These are phyloP conservation scores for Anacardium occidentale DNA, from an alignment of 345 rosid species.

Conservation along the genomic window DNA sequence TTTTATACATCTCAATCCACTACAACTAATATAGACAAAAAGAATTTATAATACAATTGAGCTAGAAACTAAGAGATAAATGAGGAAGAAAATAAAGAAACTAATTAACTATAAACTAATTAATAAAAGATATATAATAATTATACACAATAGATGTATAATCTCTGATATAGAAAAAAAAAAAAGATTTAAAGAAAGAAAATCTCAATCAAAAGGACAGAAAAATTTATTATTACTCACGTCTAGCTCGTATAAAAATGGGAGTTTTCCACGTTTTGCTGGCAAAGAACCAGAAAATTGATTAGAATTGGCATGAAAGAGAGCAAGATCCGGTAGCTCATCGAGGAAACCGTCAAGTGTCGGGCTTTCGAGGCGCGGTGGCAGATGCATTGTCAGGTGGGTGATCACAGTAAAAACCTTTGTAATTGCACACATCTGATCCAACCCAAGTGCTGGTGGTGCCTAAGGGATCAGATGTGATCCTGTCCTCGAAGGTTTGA, in stretches of 20 bases:
- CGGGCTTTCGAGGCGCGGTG: constrained; percentile 32
- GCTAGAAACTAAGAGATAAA: no score
- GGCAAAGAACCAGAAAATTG: constrained; percentile 39
- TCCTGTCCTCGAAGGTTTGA: constrained; percentile 32
- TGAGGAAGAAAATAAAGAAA: no score
- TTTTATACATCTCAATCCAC: no score
- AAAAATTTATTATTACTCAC: constrained; percentile 41
- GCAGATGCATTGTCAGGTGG: constrained; percentile 43
- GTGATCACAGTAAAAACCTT: constrained; percentile 39
- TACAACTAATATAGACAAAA: no score
- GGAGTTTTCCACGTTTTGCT: constrained; percentile 24
- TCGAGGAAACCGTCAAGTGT: constrained; percentile 42
- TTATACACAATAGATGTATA: no score
- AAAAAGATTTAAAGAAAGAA: no score
- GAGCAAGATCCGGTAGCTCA: constrained; percentile 45
- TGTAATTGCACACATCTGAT: constrained; percentile 37
- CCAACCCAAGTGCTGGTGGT: constrained; percentile 42
- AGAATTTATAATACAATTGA: no score
- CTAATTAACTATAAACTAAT: no score
- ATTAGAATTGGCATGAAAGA: constrained; percentile 57
- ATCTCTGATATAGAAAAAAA: no score
- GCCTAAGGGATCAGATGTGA: constrained; percentile 35
- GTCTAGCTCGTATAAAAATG: constrained; percentile 39
- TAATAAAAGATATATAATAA: no score
- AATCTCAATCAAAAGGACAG: constrained; percentile 27